Percentiles rank a stretch among this genome's conserved stretches.
Conservation (phyloP, 2,329 filamentous ascomycete species). For the Claviceps africana region DNA sequence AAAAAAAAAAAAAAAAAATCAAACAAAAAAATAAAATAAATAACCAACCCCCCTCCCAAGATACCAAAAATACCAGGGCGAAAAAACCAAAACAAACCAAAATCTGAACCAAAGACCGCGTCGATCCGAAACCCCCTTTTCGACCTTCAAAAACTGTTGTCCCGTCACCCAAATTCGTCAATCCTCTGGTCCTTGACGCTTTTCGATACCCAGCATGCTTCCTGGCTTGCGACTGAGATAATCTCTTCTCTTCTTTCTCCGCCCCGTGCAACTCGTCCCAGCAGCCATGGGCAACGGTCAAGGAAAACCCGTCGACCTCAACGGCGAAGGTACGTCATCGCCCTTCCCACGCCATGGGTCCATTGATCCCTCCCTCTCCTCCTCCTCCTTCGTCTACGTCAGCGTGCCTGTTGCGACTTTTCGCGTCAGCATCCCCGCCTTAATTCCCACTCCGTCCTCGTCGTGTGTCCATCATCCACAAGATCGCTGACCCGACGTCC, state of each 20-base stretch:
- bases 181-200: constrained; percentile 1
- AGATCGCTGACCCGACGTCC: neutral
- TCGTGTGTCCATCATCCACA: neutral
- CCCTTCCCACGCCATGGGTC: constrained; percentile 3
- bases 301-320: constrained; percentile 83
- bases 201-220: constrained; percentile 13
- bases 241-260: constrained; percentile 10
- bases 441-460: neutral
- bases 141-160: neutral
- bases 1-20: no score
- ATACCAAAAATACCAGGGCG: no score
- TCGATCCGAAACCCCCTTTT: neutral
- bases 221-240: constrained; percentile 12
- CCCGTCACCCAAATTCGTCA: neutral
- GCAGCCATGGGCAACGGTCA: constrained; percentile 89
- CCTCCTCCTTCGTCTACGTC: neutral
- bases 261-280: constrained; percentile 13
- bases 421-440: no score
- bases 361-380: neutral
- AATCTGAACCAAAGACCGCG: neutral
- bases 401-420: neutral
- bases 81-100: neutral
- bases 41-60: no score
- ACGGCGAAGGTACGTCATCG: constrained; percentile 63
- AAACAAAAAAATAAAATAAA: no score